Conservation (phyloP, 352 stramenopile species). For the Phytophthora niederhauseri region DNA sequence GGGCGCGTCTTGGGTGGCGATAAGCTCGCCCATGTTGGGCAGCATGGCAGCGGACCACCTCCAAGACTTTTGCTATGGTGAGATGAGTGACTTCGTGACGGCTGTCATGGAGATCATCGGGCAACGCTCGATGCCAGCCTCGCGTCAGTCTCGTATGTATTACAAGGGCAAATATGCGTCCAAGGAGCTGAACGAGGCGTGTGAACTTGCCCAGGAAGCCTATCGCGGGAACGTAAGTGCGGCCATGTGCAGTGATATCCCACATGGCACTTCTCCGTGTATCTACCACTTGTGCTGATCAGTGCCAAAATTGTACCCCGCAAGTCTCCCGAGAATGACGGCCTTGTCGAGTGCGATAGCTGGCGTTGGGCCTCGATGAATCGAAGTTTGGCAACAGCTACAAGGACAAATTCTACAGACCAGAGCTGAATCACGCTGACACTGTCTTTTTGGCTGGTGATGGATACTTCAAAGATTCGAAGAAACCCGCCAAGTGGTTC, state of each 20-base stretch:
- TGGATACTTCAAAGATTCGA: constrained; percentile 32
- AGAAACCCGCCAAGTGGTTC: constrained; percentile 56
- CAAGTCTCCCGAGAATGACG: constrained; percentile 42
- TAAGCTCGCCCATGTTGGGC: not conserved
- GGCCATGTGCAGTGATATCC: constrained; percentile 45
- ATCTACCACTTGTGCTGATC: constrained; percentile 29
- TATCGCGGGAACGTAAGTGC: constrained; percentile 42
- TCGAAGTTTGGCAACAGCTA: constrained; percentile 40
- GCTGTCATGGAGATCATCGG: constrained; percentile 30
- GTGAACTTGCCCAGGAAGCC: constrained; percentile 32
- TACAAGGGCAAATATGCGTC: constrained; percentile 31
- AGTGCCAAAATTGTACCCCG: constrained; percentile 23
- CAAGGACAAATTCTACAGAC: constrained; percentile 40
- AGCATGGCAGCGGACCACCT: constrained; percentile 39
- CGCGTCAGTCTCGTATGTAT: constrained; percentile 34
- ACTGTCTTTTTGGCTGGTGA: constrained; percentile 45
- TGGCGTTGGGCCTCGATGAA: constrained; percentile 39
- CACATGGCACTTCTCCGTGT: constrained; percentile 32
- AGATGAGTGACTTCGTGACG: constrained; percentile 17
- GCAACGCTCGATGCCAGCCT: constrained; percentile 33
- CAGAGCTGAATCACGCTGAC: constrained; percentile 54
- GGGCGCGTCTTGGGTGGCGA: not conserved
- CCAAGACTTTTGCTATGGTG: constrained; percentile 34
- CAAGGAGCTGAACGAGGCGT: constrained; percentile 29
- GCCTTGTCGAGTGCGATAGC: constrained; percentile 50